Evolutionary conservation across 768 basidiomycete species (phyloP).

Genomic region (Boletus speciosus): DNA sequence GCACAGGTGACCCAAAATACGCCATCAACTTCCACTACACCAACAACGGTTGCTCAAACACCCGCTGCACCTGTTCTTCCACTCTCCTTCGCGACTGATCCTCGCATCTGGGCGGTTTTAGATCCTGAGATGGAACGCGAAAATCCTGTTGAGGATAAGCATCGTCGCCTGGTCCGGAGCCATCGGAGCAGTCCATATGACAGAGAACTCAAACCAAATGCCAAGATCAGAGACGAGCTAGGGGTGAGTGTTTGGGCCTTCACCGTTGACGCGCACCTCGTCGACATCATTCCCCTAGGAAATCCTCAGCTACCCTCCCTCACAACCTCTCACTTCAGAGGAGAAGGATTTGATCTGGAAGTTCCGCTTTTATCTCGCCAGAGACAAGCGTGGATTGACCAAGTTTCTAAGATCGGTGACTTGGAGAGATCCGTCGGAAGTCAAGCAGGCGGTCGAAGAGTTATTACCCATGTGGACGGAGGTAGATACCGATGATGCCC

Average conservation of each 20-base stretch:
- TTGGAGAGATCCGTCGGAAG: constrained; percentile 94
- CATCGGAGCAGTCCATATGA: constrained; percentile 95
- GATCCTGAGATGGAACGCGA: constrained; percentile 91
- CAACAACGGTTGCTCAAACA: constrained; percentile 41
- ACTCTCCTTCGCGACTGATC: constrained; percentile 55
- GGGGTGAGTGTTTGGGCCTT: constrained; percentile 50
- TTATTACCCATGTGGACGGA: constrained; percentile 95
- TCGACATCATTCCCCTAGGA: constrained; percentile 45
- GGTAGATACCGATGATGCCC: constrained; percentile 93
- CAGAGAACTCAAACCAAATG: constrained; percentile 93
- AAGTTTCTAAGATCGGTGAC: constrained; percentile 98
- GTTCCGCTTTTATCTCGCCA: constrained; percentile 94
- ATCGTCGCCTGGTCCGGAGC: constrained; percentile 88
- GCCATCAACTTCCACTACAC: constrained; percentile 40
- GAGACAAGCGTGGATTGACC: constrained; percentile 90
- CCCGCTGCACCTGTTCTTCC: constrained; percentile 40
- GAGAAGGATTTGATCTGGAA: constrained; percentile 99
- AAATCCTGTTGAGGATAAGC: constrained; percentile 97
- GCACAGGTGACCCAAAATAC: constrained; percentile 39
- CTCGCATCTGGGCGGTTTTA: constrained; percentile 79
- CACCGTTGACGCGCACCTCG: neutral
- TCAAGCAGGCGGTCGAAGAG: constrained; percentile 97
- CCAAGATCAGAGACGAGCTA: constrained; percentile 90
- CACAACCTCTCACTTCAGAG: constrained; percentile 77
- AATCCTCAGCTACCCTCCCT: constrained; percentile 89